Conservation (phyloP, 1,139 yeast species). For the Candida pseudoviswanathii region DNA sequence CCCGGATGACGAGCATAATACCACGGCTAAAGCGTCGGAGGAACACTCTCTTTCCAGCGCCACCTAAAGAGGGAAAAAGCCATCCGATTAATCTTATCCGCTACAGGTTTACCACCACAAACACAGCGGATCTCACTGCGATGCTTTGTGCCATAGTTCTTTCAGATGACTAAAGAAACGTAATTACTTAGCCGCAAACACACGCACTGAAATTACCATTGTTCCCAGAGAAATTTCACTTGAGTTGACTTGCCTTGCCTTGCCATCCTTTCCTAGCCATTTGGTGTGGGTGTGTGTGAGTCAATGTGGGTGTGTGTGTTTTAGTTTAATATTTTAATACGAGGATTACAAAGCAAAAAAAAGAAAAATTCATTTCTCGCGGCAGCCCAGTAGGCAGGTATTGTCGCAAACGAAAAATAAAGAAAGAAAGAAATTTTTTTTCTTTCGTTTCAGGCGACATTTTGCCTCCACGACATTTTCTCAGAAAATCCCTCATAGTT, state of each 20-base stretch:
- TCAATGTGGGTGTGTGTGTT: neutral
- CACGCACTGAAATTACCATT: neutral
- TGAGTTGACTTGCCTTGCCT: neutral
- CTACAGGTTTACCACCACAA: too few species aligned
- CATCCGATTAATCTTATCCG: neutral
- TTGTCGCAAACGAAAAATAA: neutral
- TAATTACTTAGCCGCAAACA: too few species aligned
- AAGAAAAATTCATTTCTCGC: neutral
- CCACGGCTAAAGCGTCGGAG: too few species aligned
- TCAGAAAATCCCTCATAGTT: constrained; percentile 7
- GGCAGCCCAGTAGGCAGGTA: neutral
- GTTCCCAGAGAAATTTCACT: neutral
- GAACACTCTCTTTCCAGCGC: neutral
- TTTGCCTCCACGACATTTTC: neutral
- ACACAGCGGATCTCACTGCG: too few species aligned
- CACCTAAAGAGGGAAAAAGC: neutral
- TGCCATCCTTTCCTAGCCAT: neutral
- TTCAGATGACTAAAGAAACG: neutral
- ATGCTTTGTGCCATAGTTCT: neutral
- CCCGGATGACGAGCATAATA: too few species aligned
- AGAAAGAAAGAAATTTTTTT: neutral
- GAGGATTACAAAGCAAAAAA: neutral
- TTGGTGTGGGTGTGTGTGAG: neutral
- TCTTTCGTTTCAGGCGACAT: neutral
- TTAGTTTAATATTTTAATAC: neutral